phyloP scores from a whole-genome alignment of 768 basidiomycete genomes.

The Naganishia friedmannii region DNA sequence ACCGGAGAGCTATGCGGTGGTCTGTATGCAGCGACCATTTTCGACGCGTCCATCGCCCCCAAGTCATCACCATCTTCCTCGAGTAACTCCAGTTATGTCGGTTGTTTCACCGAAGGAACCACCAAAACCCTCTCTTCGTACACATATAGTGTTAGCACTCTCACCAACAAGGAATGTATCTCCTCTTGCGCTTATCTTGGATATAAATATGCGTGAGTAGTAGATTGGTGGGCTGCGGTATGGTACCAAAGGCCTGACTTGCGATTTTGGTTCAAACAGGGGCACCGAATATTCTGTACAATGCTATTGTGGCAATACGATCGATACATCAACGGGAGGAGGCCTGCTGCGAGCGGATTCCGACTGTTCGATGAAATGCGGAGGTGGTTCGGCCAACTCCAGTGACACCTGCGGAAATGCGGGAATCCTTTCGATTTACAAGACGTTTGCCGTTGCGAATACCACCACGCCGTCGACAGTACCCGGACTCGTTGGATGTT shows the following conservation, averaged over 20 bases:
- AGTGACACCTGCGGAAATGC: background rate
- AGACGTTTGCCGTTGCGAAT: background rate
- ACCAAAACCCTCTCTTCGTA: background rate
- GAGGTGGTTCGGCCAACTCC: background rate
- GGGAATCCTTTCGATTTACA: background rate
- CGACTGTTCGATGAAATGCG: background rate
- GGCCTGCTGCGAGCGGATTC: background rate
- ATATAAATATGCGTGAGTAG: background rate
- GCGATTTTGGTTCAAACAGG: background rate
- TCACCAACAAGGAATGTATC: constrained; percentile 5
- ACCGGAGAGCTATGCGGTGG: background rate
- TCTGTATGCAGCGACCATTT: background rate
- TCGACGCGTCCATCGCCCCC: background rate
- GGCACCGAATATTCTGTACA: constrained; percentile 5
- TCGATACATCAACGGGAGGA: background rate
- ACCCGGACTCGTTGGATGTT: constrained; percentile 5
- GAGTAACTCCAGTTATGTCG: constrained; percentile 1
- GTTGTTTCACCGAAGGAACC: background rate
- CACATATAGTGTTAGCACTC: background rate
- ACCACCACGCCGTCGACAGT: background rate
- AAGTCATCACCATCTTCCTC: background rate
- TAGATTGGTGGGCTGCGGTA: background rate
- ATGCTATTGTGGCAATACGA: constrained; percentile 1
- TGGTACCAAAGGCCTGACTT: background rate
- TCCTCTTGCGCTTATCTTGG: background rate